phyloP scores from a whole-genome alignment of 2,329 filamentous ascomycete species.

The Plectosphaerella sp. region DNA sequence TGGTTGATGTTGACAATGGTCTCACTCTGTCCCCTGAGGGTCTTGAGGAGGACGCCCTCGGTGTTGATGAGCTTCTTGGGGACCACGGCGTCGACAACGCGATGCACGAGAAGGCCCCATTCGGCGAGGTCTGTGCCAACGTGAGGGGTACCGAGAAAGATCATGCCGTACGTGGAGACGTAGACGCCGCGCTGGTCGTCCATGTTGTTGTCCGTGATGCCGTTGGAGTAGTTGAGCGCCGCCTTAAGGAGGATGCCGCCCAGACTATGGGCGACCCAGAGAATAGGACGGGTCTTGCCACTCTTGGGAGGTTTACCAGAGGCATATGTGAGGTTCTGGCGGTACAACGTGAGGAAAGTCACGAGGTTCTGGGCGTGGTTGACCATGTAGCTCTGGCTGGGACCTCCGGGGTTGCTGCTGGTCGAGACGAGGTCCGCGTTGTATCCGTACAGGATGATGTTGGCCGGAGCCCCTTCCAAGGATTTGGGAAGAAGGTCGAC shows the following conservation, averaged over 20 bases:
- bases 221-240: constrained; percentile 63
- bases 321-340: constrained; percentile 34
- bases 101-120: constrained; percentile 64
- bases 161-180: constrained; percentile 69
- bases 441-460: constrained; percentile 70
- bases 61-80: constrained; percentile 64
- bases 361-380: constrained; percentile 69
- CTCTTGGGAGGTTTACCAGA: constrained; percentile 26
- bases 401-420: constrained; percentile 42
- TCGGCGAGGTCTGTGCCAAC: constrained; percentile 63
- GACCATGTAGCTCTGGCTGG: constrained; percentile 63
- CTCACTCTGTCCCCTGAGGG: constrained; percentile 70
- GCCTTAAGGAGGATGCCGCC: constrained; percentile 70
- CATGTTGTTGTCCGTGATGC: constrained; percentile 52
- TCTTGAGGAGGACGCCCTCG: constrained; percentile 63
- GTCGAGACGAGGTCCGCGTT: constrained; percentile 59
- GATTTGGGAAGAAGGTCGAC: constrained; percentile 59
- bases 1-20: constrained; percentile 70
- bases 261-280: constrained; percentile 72
- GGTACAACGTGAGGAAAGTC: constrained; percentile 56
- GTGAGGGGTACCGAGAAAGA: constrained; percentile 76
- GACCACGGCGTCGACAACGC: constrained; percentile 60
- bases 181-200: constrained; percentile 65
- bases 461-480: constrained; percentile 51
- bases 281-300: constrained; percentile 60